Percentiles rank a stretch among this genome's conserved stretches.
These are phyloP conservation scores for Hemileccinum rubropunctum DNA, from an alignment of 768 basidiomycete genomes.

Conservation along the genomic window DNA sequence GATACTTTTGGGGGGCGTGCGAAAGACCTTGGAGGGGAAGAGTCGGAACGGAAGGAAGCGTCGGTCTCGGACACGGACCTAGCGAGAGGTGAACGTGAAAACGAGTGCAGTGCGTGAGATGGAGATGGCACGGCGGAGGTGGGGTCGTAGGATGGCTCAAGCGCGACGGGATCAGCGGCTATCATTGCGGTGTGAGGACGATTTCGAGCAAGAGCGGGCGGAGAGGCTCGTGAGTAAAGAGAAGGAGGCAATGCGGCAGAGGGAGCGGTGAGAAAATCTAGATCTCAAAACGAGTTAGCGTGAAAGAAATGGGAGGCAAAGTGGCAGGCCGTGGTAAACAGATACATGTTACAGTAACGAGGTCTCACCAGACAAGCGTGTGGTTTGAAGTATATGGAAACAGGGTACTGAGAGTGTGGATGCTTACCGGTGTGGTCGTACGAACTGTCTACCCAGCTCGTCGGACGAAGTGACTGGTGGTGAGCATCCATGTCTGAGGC, in stretches of 20 bases:
- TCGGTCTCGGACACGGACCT: slow-evolving; percentile 42
- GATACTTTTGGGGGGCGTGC: slow-evolving; percentile 44
- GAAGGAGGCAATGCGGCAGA: slow-evolving; percentile 34
- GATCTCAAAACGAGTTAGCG: slow-evolving; percentile 21
- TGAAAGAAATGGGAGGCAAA: slow-evolving; percentile 11
- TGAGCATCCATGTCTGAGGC: slow-evolving; percentile 27
- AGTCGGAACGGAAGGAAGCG: slow-evolving; percentile 36
- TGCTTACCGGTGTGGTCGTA: slow-evolving; percentile 18
- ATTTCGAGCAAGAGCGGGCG: too few relatives aligned
- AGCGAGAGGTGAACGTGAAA: slow-evolving; percentile 34
- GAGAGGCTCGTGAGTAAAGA: slow-evolving; percentile 23
- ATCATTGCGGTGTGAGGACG: slow-evolving; percentile 3
- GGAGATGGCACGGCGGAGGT: too few relatives aligned
- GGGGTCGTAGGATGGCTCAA: slow-evolving; percentile 12
- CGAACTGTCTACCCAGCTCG: slow-evolving; percentile 26
- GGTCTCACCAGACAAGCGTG: too few relatives aligned
- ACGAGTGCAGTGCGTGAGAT: slow-evolving; percentile 21
- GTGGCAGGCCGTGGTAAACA: too few relatives aligned
- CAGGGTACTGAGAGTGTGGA: background rate
- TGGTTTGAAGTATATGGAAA: slow-evolving; percentile 15
- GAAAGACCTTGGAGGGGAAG: slow-evolving; percentile 35
- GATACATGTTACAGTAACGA: too few relatives aligned
- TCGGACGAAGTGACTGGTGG: slow-evolving; percentile 14
- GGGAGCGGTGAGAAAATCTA: slow-evolving; percentile 29
- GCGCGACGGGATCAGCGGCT: slow-evolving; percentile 9